Conservation (phyloP, 305 asterid species). For the Fraxinus baroniana region DNA sequence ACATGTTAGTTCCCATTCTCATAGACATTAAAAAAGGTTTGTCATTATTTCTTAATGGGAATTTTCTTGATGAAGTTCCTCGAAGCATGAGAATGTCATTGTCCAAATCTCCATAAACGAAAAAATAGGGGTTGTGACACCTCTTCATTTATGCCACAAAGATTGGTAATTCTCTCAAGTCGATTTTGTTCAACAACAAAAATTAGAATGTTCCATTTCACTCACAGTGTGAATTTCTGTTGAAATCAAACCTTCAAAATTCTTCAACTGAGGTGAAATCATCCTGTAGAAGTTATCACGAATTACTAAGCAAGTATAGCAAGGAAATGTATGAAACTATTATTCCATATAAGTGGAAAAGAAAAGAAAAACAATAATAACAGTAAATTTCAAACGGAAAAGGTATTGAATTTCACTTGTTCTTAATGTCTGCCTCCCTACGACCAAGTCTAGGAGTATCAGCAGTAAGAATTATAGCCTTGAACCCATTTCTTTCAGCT, state of each 20-base stretch:
- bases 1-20: background rate
- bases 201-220: background rate
- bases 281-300: constrained; percentile 40
- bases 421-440: constrained; percentile 66
- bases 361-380: background rate
- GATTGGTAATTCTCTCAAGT: background rate
- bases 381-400: background rate
- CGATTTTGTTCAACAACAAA: background rate
- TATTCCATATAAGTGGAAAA: background rate
- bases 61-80: background rate
- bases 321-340: background rate
- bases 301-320: background rate
- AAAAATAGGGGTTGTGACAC: background rate
- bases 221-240: constrained; percentile 45
- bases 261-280: constrained; percentile 53
- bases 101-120: background rate
- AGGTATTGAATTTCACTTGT: constrained; percentile 38
- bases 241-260: constrained; percentile 59
- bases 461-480: constrained; percentile 61
- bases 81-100: background rate
- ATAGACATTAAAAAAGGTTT: background rate
- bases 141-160: background rate
- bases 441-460: constrained; percentile 68
- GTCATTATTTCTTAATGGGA: background rate
- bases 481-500: constrained; percentile 71